Conservation (phyloP, 2,329 filamentous ascomycete genomes). For the Coniochaeta sp. region DNA sequence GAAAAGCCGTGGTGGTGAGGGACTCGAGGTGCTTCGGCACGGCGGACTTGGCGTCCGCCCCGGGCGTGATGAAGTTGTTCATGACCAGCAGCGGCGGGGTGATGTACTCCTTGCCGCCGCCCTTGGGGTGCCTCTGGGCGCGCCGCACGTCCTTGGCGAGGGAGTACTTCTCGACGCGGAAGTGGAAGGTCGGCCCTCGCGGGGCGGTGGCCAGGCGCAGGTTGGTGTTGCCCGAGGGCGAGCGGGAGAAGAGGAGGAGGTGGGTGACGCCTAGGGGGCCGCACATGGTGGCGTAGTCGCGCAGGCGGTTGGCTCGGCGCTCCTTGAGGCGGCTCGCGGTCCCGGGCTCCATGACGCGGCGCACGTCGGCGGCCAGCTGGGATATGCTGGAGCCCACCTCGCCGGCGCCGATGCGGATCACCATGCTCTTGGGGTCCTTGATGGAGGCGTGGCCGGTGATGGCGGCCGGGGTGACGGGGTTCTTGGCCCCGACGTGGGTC, state of each 20-base stretch:
- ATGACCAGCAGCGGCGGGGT: constrained; percentile 90
- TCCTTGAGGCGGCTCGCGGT: constrained; percentile 88
- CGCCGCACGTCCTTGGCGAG: constrained; percentile 84
- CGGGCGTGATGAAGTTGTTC: constrained; percentile 84
- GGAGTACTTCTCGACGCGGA: constrained; percentile 90
- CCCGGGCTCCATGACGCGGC: constrained; percentile 90
- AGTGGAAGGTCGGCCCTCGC: constrained; percentile 86
- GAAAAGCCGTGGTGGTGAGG: constrained; percentile 88
- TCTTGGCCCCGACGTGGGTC: constrained; percentile 67
- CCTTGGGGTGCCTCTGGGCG: constrained; percentile 74
- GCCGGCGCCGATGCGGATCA: constrained; percentile 91
- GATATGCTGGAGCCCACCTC: constrained; percentile 88
- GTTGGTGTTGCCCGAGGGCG: constrained; percentile 85
- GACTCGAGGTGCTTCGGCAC: constrained; percentile 93
- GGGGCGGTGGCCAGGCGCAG: constrained; percentile 81
- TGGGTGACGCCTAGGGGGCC: constrained; percentile 91
- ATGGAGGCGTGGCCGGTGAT: constrained; percentile 54
- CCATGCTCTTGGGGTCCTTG: constrained; percentile 88
- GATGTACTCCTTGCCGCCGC: constrained; percentile 76
- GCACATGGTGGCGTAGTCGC: constrained; percentile 93
- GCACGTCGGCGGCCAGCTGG: constrained; percentile 85
- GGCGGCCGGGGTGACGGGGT: constrained; percentile 42
- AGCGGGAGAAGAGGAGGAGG: constrained; percentile 86
- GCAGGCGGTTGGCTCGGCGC: constrained; percentile 76
- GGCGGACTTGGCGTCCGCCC: constrained; percentile 51